Evolutionary conservation across 2,329 filamentous ascomycete species (phyloP), one percentile per base, ranked within the genome.

Genomic region (Neophaeococcomyces mojaviensis): DNA sequence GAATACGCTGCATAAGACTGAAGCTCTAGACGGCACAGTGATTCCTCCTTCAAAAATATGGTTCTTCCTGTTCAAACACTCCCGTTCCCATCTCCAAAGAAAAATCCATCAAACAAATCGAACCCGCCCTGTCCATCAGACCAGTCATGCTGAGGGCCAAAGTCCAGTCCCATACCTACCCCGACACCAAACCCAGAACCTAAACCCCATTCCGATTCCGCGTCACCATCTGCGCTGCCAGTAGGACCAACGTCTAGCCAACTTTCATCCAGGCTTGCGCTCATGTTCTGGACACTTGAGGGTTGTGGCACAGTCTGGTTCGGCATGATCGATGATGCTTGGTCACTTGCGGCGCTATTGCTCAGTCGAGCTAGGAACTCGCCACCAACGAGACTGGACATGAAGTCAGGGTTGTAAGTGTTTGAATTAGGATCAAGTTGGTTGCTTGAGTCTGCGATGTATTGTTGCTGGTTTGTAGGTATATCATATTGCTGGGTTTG

Each of bases 81-180:
- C n/a, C 34, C 28, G 22, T 35, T 38, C 22, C 44, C 58, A 20
- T 65, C 68, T 8, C 74, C 74, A 61, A 77, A 77, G 59, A 76
- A 77, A 58, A 73, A 77, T 3, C 72, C 74, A 55, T 76, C 72
- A 53, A 77, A 70, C 26, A 77, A 55, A 64, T 76, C 72, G 54
- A 69, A 67, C 39, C 66, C 67, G 18, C 62, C 60, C 33, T 55
- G 51, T 33, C 68, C 68, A 46, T 73, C 69, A 42, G 64, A 68
- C 68, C 69, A 71, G 54, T 72, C 69, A 59, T 72, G 69, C 49
- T 70, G 66, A 45, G 64, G 66, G 39, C 68, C 68, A 38, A 52
- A 52, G 44, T 57, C 56, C 30, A 56, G 32, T 3, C 68, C 68
- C 26, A 71, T 58, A 45, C 69, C 43, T 3, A 44, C 41, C 13